These are phyloP conservation scores for Kodamaea derodonti DNA, from an alignment of 1,139 yeast species.

Conservation along the genomic window DNA sequence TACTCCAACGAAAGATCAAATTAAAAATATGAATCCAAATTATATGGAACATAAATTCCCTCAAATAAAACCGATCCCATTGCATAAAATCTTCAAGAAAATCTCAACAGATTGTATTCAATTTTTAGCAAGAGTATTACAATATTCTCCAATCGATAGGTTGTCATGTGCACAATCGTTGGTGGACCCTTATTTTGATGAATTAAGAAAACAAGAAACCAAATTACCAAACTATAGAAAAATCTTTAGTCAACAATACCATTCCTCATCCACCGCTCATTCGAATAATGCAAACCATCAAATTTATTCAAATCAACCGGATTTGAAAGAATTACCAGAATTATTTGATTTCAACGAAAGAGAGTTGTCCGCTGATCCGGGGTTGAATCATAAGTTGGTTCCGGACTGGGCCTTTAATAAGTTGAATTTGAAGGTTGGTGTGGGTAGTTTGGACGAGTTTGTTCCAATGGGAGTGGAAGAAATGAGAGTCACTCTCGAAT, in stretches of 20 bases:
- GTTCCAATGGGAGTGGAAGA: conserved; percentile 34
- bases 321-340: conserved; percentile 40
- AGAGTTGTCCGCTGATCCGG: conserved; percentile 40
- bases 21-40: conserved; percentile 92
- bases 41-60: conserved; percentile 98
- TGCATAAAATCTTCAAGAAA: conserved; percentile 76
- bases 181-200: conserved; percentile 73
- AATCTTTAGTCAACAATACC: conserved; percentile 40
- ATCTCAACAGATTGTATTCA: conserved; percentile 58
- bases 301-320: conserved; percentile 38
- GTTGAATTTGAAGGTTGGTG: conserved; percentile 25
- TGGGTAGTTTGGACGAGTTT: conserved; percentile 25
- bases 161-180: conserved; percentile 67
- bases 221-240: conserved; percentile 53
- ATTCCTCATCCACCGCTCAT: conserved; percentile 17
- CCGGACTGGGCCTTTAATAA: conserved; percentile 37
- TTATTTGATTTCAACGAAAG: conserved; percentile 50
- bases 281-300: conserved; percentile 34
- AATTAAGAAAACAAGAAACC: conserved; percentile 55
- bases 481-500: conserved; percentile 36
- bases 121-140: conserved; percentile 56
- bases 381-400: conserved; percentile 31
- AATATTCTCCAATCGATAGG: conserved; percentile 74
- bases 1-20: conserved; percentile 91
- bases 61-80: conserved; percentile 89